phyloP scores from a whole-genome alignment of 768 basidiomycete genomes.

The Pleurotus sapidus region DNA sequence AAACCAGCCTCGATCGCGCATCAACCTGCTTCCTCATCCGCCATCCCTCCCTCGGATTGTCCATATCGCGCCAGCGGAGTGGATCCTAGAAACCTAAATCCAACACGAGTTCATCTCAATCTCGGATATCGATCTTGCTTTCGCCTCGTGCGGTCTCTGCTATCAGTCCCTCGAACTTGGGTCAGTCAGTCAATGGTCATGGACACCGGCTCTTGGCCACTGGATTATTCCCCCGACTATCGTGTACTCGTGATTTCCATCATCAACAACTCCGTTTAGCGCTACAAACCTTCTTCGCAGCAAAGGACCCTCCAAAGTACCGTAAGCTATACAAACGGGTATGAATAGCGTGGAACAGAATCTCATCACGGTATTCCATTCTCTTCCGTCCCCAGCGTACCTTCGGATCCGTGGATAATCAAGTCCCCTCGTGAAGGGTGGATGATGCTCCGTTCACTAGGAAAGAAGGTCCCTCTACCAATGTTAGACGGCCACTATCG shows the following conservation, averaged over 20 bases:
- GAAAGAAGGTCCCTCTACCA: background rate
- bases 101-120: conserved; percentile 1
- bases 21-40: background rate
- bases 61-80: background rate
- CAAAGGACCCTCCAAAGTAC: too few relatives aligned
- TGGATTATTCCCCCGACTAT: too few relatives aligned
- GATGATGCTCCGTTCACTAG: background rate
- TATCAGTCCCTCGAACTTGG: background rate
- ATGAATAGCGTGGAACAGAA: background rate
- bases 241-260: too few relatives aligned
- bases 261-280: too few relatives aligned
- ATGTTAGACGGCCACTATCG: background rate
- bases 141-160: conserved; percentile 1
- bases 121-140: background rate
- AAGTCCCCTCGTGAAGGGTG: background rate
- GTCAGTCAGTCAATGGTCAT: background rate
- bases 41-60: background rate
- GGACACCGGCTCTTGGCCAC: too few relatives aligned
- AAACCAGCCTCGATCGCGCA: conserved; percentile 5
- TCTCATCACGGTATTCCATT: background rate
- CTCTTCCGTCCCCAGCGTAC: background rate
- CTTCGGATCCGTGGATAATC: background rate
- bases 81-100: conserved; percentile 2
- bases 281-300: too few relatives aligned
- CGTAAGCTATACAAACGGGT: background rate